Evolutionary conservation across 441 rosid genomes (phyloP).

Genomic region (Erysimum cheiri): DNA sequence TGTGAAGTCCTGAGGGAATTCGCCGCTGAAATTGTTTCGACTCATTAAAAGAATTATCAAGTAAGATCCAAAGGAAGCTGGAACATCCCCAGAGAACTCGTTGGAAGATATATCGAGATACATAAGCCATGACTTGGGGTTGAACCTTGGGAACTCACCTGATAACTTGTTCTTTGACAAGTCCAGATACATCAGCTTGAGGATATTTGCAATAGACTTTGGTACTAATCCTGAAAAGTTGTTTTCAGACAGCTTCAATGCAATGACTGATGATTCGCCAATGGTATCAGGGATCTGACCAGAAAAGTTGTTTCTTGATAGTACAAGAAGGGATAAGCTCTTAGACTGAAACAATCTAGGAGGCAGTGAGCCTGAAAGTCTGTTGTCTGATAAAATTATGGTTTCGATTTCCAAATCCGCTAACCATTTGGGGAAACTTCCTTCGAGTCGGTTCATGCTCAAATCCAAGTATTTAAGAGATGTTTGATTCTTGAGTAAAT

Average conservation of each 20-base stretch:
- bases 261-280: conserved; percentile 30
- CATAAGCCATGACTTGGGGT: conserved; percentile 6
- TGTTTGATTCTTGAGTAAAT: conserved; percentile 45
- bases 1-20: conserved; percentile 36
- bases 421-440: conserved; percentile 45
- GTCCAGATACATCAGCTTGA: background rate
- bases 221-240: conserved; percentile 48
- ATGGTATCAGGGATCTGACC: conserved; percentile 44
- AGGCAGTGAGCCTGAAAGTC: conserved; percentile 48
- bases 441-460: conserved; percentile 47
- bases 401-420: background rate
- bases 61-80: conserved; percentile 28
- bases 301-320: conserved; percentile 44
- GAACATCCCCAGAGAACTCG: conserved; percentile 49
- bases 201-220: conserved; percentile 36
- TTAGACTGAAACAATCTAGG: conserved; percentile 44
- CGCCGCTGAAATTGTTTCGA: conserved; percentile 42
- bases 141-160: conserved; percentile 45
- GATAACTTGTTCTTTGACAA: conserved; percentile 48
- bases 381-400: conserved; percentile 43
- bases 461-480: conserved; percentile 39
- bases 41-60: conserved; percentile 31
- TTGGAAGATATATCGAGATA: conserved; percentile 48
- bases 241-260: conserved; percentile 51
- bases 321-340: conserved; percentile 3